Percentiles rank a stretch among this genome's conserved stretches.
phyloP scores from a whole-genome alignment of 1,284 basidiomycete genomes.

The Ustilago esculenta region DNA sequence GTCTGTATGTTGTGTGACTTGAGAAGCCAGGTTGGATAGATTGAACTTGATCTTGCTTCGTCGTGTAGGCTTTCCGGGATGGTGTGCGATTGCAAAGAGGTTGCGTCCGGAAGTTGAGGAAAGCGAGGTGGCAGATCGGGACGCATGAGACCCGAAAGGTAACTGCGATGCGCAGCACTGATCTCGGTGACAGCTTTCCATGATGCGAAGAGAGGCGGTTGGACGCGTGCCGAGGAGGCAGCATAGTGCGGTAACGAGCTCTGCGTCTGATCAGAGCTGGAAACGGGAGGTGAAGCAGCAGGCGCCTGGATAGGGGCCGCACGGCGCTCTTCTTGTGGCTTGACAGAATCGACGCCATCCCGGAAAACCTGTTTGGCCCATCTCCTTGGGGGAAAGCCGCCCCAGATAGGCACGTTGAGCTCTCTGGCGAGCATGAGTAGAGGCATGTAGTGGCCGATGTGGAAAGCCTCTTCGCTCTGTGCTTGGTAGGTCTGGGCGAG shows the following conservation, averaged over 20 bases:
- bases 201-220: slow-evolving; percentile 30
- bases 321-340: slow-evolving; percentile 17
- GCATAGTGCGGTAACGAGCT: neutral
- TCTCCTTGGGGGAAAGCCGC: slow-evolving; percentile 51
- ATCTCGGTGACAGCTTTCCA: slow-evolving; percentile 44
- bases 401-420: slow-evolving; percentile 52
- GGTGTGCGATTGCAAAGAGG: neutral
- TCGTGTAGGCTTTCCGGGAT: neutral
- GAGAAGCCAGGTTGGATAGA: slow-evolving; percentile 47
- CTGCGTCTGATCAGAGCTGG: neutral
- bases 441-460: slow-evolving; percentile 51
- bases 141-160: slow-evolving; percentile 47
- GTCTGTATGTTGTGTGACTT: slow-evolving; percentile 29
- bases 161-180: slow-evolving; percentile 49
- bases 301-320: neutral
- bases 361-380: slow-evolving; percentile 50
- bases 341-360: slow-evolving; percentile 39
- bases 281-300: neutral
- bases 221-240: neutral
- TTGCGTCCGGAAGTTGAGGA: slow-evolving; percentile 14
- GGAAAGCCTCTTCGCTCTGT: slow-evolving; percentile 47
- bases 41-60: neutral
- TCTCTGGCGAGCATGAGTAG: slow-evolving; percentile 55
- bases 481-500: slow-evolving; percentile 25
- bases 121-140: slow-evolving; percentile 49